Base-by-base conservation (phyloP, 257 asterid species). In the Primulina tabacum region DNA sequence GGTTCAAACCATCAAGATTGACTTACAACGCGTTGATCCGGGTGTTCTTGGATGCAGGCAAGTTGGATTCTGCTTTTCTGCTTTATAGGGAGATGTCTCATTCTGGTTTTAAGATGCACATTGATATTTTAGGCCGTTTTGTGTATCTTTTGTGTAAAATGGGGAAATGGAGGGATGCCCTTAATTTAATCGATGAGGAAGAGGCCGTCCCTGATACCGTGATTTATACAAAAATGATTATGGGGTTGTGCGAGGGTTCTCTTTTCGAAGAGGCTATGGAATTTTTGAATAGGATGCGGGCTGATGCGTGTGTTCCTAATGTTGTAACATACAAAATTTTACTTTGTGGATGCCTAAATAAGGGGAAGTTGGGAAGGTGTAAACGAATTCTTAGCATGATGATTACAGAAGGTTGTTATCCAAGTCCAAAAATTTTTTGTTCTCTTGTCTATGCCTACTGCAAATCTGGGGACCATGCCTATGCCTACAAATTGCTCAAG, bases 391-490 rank as follows among this genome's bases (percentile, higher is more conserved):
- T 93, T 18, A 85, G 82, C 79, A 89, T 85, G 95, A 93, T 93
- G 99, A 89, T 90, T 70, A 80, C 87, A 1, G 99, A 93, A 86
- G 97, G 96, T 70, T 93, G 99, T 81, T 90, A 83, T 73, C 99
- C 99, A 1, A 86, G 79, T 67, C 96, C 84, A 17, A 90, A 83
- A 77, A 82, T 93, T 70, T 93, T 90, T 73, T 80, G 81, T 81
- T 90, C 99, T 53, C 96, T 93, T 33, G 87, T 89, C 64, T 84
- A 89, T 70, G 96, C 96, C 29, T 89, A 73, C 76, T 89, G 99
- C 81, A 90, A 83, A 80, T 76, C 89, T 0, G 82, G 83, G 43
- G 99, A 93, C 79, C 78, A 80, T 66, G 81, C 85, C 43, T 90
- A 89, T 75, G 97, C 99, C 60, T 90, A 82, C 71, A 90, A 93